Evolutionary conservation across 1,284 basidiomycete genomes (phyloP).

Genomic region (Cryptococcus sp.): DNA sequence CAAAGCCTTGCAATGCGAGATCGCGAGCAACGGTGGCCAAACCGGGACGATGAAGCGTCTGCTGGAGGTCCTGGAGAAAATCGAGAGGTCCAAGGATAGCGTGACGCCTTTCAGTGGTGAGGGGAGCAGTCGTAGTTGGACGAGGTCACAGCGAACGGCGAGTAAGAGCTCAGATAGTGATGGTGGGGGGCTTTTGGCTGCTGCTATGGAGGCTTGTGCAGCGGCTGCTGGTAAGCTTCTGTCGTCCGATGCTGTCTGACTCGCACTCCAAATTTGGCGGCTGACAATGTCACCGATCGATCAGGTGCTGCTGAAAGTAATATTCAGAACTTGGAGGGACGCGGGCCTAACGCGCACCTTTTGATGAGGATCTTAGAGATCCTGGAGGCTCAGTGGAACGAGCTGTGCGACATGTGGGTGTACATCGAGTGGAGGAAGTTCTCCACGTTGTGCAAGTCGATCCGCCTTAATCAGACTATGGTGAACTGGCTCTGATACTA

Average conservation of each 20-base stretch:
- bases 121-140: not conserved
- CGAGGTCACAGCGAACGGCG: not conserved
- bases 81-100: not conserved
- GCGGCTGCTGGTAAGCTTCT: conserved; percentile 12
- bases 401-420: conserved; percentile 18
- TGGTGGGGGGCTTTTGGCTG: not conserved
- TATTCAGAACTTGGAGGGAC: not conserved
- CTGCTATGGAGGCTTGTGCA: conserved; percentile 9
- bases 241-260: too few species aligned
- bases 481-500: not conserved
- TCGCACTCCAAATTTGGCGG: not conserved
- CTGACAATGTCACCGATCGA: not conserved
- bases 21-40: not conserved
- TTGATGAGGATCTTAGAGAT: conserved; percentile 10
- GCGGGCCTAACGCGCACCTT: not conserved
- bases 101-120: not conserved
- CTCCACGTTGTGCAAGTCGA: conserved; percentile 24
- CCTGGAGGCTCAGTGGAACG: conserved; percentile 25
- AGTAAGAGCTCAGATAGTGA: not conserved
- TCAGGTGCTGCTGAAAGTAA: not conserved
- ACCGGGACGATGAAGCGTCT: conserved; percentile 3
- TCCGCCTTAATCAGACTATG: not conserved
- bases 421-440: conserved; percentile 15
- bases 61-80: conserved; percentile 3
- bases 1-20: not conserved